These are phyloP conservation scores for Phascolomyces articulosus DNA, from an alignment of 371 early-diverging fungal genomes.

Conservation along the genomic window DNA sequence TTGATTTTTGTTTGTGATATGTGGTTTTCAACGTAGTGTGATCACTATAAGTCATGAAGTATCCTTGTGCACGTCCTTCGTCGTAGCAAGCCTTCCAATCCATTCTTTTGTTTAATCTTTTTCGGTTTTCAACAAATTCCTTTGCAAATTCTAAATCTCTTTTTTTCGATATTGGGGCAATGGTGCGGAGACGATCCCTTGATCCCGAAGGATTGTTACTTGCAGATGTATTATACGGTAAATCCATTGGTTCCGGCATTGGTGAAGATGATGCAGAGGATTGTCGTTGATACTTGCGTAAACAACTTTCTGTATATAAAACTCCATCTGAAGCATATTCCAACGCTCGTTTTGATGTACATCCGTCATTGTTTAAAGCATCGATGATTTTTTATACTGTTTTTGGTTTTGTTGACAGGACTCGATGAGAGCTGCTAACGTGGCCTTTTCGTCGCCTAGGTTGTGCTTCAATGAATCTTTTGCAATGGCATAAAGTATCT, in stretches of 20 bases:
- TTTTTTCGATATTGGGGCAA: background rate
- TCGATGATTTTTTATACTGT: conserved; percentile 9
- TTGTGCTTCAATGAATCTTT: conserved; percentile 4
- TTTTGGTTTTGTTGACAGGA: conserved; percentile 11
- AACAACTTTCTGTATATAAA: background rate
- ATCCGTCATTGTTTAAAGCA: background rate
- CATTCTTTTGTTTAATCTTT: background rate
- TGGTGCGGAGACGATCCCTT: background rate
- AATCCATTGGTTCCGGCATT: background rate
- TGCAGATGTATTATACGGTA: background rate
- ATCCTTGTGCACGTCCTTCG: background rate
- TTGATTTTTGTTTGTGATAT: background rate
- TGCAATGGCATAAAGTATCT: conserved; percentile 8
- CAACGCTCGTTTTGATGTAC: background rate
- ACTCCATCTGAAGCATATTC: background rate
- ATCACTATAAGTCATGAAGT: background rate
- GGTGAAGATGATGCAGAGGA: background rate
- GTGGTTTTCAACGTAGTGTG: background rate
- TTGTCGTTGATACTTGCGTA: conserved; percentile 4
- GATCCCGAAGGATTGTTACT: background rate
- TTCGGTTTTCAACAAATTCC: background rate
- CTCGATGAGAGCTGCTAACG: conserved; percentile 5
- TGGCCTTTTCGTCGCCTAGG: background rate
- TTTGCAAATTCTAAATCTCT: background rate
- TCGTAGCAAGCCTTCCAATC: background rate